A percentile compares a stretch with the other conserved stretches of the same genome.
Evolutionary conservation across 1,284 basidiomycete species (phyloP).

Genomic region (Austroboletus novae-zelandiae): DNA sequence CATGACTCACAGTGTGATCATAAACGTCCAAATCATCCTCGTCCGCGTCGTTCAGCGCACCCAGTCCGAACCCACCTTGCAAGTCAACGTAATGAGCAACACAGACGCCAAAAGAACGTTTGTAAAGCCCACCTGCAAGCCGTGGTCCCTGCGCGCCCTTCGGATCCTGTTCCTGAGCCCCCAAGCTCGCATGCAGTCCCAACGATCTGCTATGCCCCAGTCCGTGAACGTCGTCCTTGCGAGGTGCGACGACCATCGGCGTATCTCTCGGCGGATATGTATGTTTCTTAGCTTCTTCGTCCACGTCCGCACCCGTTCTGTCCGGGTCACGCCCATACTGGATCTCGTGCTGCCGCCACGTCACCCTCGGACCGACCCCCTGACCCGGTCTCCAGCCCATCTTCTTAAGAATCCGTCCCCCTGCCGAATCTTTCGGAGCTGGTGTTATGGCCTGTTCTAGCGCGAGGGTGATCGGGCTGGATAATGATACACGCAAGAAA

Average conservation of each 20-base stretch:
- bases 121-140: constrained; percentile 51
- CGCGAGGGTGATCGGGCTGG: constrained; percentile 59
- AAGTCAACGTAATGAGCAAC: not conserved
- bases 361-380: constrained; percentile 90
- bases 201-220: constrained; percentile 73
- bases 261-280: constrained; percentile 84
- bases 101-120: not conserved
- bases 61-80: constrained; percentile 78
- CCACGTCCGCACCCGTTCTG: constrained; percentile 48
- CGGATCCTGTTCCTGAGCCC: constrained; percentile 17
- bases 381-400: constrained; percentile 96
- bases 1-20: constrained; percentile 41
- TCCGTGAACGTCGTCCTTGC: constrained; percentile 78
- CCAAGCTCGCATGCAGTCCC: constrained; percentile 61
- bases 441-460: constrained; percentile 62
- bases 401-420: constrained; percentile 82
- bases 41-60: constrained; percentile 84
- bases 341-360: constrained; percentile 68
- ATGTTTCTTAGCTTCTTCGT: constrained; percentile 82
- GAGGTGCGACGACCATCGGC: constrained; percentile 55
- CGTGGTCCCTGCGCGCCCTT: constrained; percentile 45
- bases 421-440: constrained; percentile 66
- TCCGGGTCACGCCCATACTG: constrained; percentile 59
- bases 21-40: constrained; percentile 91
- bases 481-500: not conserved